A percentile compares a stretch with the other conserved stretches of the same genome.
Conservation (phyloP, 331 rosid genomes). For the Pyracantha coccinea region DNA sequence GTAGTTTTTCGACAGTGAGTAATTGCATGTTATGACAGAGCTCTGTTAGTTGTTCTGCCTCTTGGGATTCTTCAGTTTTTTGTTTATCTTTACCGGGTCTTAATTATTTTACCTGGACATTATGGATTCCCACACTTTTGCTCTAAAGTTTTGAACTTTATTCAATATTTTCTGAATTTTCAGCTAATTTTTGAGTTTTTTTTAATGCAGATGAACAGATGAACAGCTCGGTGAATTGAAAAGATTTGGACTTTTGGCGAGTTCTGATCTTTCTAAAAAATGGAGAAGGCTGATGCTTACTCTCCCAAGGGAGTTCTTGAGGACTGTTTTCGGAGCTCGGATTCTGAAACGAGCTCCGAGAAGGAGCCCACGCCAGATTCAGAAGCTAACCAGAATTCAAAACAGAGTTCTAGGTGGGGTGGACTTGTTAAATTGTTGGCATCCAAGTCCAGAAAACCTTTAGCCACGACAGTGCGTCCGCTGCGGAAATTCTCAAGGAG, state of each 20-base stretch:
- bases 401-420: conserved; percentile 40
- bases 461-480: conserved; percentile 46
- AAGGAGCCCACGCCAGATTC: conserved; percentile 34
- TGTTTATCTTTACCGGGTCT: neutral
- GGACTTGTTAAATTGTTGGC: conserved; percentile 41
- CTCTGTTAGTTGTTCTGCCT: conserved; percentile 5
- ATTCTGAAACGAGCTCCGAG: conserved; percentile 64
- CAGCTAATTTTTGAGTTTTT: neutral
- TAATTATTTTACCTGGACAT: neutral
- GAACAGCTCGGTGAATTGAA: neutral
- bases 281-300: conserved; percentile 49
- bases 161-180: neutral
- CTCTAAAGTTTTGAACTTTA: neutral
- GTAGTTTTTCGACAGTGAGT: conserved; percentile 3
- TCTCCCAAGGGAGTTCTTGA: conserved; percentile 78
- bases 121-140: conserved; percentile 1
- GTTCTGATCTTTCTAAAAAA: conserved; percentile 9
- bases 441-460: conserved; percentile 44
- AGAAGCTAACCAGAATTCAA: conserved; percentile 28
- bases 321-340: conserved; percentile 79
- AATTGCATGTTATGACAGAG: neutral
- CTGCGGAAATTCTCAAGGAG: conserved; percentile 49
- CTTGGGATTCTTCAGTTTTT: conserved; percentile 5
- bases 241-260: neutral
- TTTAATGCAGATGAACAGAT: neutral